Evolutionary conservation across 2,329 filamentous ascomycete genomes (phyloP).

Genomic region (Diaporthe helianthi): DNA sequence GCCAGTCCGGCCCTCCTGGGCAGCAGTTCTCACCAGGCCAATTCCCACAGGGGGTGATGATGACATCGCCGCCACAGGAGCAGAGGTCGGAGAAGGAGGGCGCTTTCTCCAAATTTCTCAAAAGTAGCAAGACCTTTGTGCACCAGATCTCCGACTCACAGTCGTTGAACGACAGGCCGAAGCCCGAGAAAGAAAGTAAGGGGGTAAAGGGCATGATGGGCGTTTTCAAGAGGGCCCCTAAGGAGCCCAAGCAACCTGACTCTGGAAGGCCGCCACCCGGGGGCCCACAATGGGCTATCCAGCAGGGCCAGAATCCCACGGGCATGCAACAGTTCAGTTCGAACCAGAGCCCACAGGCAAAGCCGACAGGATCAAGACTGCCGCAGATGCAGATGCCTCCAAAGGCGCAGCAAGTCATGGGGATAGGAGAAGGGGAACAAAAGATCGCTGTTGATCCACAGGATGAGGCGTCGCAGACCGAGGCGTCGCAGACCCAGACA

Average conservation of each 20-base stretch:
- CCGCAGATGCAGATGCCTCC: conserved; percentile 34
- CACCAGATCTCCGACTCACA: conserved; percentile 32
- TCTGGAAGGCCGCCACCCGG: conserved; percentile 38
- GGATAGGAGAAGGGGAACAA: conserved; percentile 31
- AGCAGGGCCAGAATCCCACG: conserved; percentile 7
- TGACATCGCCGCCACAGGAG: conserved; percentile 27
- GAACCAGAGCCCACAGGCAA: conserved; percentile 3
- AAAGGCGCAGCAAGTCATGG: conserved; percentile 32
- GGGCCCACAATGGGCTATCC: conserved; percentile 37
- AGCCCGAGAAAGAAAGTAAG: conserved; percentile 39
- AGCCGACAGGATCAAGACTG: conserved; percentile 1
- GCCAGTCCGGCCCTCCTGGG: not conserved
- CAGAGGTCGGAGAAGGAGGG: conserved; percentile 34
- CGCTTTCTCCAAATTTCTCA: conserved; percentile 35
- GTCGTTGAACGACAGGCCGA: conserved; percentile 36
- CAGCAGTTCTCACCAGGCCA: conserved; percentile 24
- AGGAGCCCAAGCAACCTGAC: conserved; percentile 38
- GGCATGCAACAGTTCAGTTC: conserved; percentile 10
- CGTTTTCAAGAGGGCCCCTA: conserved; percentile 39
- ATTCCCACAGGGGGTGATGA: conserved; percentile 28
- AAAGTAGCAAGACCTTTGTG: conserved; percentile 34
- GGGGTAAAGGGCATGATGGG: conserved; percentile 38
- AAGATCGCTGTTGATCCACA: conserved; percentile 28
- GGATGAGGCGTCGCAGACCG: conserved; percentile 27
- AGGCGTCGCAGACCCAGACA: conserved; percentile 15